Evolutionary conservation across 2,329 filamentous ascomycete genomes (phyloP).

Genomic region (Huntiella bhutanensis): DNA sequence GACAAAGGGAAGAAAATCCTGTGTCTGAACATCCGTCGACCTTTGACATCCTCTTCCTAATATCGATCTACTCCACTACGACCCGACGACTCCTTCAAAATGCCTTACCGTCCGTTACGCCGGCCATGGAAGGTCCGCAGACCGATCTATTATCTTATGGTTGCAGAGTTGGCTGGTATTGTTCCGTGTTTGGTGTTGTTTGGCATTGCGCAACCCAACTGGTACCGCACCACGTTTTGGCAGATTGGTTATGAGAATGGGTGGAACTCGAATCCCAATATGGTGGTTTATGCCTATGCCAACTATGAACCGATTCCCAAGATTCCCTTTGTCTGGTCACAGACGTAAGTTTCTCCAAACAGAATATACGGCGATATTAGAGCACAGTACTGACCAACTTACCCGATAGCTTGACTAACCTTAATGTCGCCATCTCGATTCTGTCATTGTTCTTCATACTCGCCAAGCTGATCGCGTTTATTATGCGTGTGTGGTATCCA

Average conservation of each 20-base stretch:
- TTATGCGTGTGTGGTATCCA: constrained; percentile 54
- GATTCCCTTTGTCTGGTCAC: constrained; percentile 54
- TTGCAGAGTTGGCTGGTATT: constrained; percentile 45
- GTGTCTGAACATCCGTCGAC: neutral
- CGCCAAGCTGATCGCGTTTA: constrained; percentile 47
- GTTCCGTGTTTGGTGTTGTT: constrained; percentile 51
- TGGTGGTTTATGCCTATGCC: constrained; percentile 53
- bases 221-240: constrained; percentile 56
- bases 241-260: constrained; percentile 48
- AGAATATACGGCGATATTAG: constrained; percentile 7
- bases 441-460: constrained; percentile 59
- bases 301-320: constrained; percentile 45
- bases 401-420: constrained; percentile 44
- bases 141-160: constrained; percentile 43
- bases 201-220: constrained; percentile 53
- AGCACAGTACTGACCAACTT: constrained; percentile 10
- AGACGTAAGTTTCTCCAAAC: constrained; percentile 34
- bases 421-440: constrained; percentile 59
- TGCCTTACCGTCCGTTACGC: constrained; percentile 35
- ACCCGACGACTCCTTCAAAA: neutral
- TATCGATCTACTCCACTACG: neutral
- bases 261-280: constrained; percentile 55
- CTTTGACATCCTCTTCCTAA: neutral
- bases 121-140: constrained; percentile 38
- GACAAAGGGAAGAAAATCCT: neutral